Conservation (phyloP, 805 yeast species). For the Wickerhamiella spandovensis region DNA sequence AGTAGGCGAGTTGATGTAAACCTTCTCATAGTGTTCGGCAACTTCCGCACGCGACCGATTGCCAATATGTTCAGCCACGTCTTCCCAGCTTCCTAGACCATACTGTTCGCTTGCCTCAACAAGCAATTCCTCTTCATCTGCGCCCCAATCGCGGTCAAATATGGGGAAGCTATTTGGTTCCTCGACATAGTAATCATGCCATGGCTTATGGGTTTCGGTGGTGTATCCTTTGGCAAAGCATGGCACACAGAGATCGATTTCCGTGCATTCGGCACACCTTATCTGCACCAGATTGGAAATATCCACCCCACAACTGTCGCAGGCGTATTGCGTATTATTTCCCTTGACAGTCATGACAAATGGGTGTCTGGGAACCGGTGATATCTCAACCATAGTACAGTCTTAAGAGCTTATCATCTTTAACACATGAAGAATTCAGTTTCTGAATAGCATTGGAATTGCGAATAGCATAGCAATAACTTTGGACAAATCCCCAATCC, state of each 20-base stretch:
- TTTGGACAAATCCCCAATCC: too few species aligned
- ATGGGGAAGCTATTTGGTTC: conserved; percentile 95
- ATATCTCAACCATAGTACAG: too few species aligned
- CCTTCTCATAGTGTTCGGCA: conserved; percentile 60
- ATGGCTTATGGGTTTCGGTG: conserved; percentile 82
- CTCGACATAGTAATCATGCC: conserved; percentile 80
- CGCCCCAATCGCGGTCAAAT: conserved; percentile 88
- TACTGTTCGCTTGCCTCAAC: conserved; percentile 84
- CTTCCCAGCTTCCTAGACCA: conserved; percentile 97
- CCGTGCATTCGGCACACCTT: conserved; percentile 82
- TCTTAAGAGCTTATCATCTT: too few species aligned
- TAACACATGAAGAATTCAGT: too few species aligned
- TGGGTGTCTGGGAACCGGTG: background rate
- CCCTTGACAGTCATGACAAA: conserved; percentile 6
- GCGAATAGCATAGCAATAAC: too few species aligned
- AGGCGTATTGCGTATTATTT: conserved; percentile 26
- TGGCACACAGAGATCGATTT: conserved; percentile 95
- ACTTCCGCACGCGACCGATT: conserved; percentile 87
- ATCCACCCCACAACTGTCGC: conserved; percentile 95
- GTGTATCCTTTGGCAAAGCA: conserved; percentile 79
- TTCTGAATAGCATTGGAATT: too few species aligned
- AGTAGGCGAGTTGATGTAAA: conserved; percentile 52
- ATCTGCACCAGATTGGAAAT: conserved; percentile 86
- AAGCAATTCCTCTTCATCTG: conserved; percentile 84
- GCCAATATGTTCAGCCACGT: conserved; percentile 92